Base-by-base conservation (phyloP, 2,329 filamentous ascomycete genomes). In the Neofusicoccum umdonicola region DNA sequence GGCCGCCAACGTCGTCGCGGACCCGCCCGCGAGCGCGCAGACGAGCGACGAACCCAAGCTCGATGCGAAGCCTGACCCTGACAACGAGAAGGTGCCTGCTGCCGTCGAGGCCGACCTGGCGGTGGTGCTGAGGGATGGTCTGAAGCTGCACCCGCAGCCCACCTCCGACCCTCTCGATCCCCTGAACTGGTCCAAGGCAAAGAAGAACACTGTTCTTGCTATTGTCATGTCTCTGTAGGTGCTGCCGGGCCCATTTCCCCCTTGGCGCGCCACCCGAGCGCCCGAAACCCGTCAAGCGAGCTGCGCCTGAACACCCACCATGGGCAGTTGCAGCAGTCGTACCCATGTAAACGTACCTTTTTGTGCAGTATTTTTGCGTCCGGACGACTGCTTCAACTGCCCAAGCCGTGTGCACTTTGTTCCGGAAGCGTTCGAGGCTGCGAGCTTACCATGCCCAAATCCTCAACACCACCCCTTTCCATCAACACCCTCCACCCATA, bases 211-310 rank as follows among this genome's bases (percentile, higher is more conserved):
- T 1, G 81, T 84, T 48, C 73, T 86, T 3, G 76, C 75, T 2
- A 83, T 86, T 65, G 81, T 85, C 15, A 85, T 85, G 82, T 73
- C 80, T 39, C 78, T 83, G 80, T 85, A 77, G 62, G 78, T 57
- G 35, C 39, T 11, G n/a, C 31, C 22, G 22, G 22, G 22, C 22
- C 34, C 35, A 39, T 31, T 22, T 35, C 31, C 31, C 31, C n/a
- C 22, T 22, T 22, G 22, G 22, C 22, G 22, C 22, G 22, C 22
- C 22, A 22, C 22, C 22, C 22, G 22, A 22, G 22, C 22, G 3
- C 22, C 22, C 22, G 22, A 22, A 3, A 22, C 22, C 19, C 22
- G 22, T 22, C 22, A 22, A 22, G 22, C 22, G 22, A 22, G 22
- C 22, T 22, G 22, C 22, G 22, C 22, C 22, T 22, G 22, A 22